Percentiles rank a stretch among this genome's conserved stretches.
These are phyloP conservation scores for Fraxinus cuspidata DNA, from an alignment of 257 asterid genomes.

Conservation along the genomic window DNA sequence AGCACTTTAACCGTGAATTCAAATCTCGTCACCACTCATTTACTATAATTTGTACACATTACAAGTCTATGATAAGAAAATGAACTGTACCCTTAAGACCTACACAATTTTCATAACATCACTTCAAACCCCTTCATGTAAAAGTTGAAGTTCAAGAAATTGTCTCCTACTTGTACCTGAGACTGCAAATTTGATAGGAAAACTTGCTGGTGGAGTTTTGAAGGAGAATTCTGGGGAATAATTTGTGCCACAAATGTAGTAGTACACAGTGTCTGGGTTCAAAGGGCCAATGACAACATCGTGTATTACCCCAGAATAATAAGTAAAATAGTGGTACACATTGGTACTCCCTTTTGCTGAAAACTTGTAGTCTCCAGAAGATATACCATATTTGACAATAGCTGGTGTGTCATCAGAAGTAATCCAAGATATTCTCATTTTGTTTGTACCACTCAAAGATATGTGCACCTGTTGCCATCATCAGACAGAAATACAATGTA, in stretches of 20 bases:
- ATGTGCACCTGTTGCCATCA: slow-evolving; percentile 56
- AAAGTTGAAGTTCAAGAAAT: not conserved
- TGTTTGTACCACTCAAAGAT: slow-evolving; percentile 53
- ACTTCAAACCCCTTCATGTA: too few species aligned
- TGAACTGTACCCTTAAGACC: too few species aligned
- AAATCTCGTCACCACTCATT: too few species aligned
- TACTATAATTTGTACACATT: too few species aligned
- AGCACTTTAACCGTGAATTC: not conserved
- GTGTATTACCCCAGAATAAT: slow-evolving; percentile 65
- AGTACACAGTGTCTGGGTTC: slow-evolving; percentile 53
- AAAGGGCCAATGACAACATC: slow-evolving; percentile 71
- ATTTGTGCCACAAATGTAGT: slow-evolving; percentile 45
- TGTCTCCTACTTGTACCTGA: slow-evolving; percentile 35
- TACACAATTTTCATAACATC: not conserved
- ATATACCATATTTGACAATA: slow-evolving; percentile 54
- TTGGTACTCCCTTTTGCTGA: slow-evolving; percentile 50
- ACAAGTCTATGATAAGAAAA: too few species aligned
- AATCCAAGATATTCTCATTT: slow-evolving; percentile 68
- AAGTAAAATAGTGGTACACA: slow-evolving; percentile 40
- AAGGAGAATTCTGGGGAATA: slow-evolving; percentile 46
- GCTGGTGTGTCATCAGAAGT: slow-evolving; percentile 42
- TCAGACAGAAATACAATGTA: not conserved
- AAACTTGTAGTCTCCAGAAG: slow-evolving; percentile 40
- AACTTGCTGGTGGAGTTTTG: slow-evolving; percentile 60
- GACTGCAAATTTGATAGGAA: slow-evolving; percentile 64